Conservation (phyloP, 768 basidiomycete species). For the Rhodosporidiobolus sp. region DNA sequence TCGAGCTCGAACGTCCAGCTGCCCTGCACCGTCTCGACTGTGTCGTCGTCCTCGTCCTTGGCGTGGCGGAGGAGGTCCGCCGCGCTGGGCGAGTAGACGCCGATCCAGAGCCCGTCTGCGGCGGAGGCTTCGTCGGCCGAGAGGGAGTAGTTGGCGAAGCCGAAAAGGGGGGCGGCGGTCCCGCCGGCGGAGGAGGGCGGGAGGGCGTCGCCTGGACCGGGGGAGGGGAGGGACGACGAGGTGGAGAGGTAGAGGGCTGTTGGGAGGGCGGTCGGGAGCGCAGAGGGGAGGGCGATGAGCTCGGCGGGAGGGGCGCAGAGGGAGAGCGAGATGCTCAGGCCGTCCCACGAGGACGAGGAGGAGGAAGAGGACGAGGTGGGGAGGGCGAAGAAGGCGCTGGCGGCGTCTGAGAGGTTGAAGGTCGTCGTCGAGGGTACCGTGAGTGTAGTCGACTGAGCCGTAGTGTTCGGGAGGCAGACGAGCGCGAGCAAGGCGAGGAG, state of each 20-base stretch:
- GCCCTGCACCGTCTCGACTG: not conserved
- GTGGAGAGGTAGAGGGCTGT: constrained; percentile 31
- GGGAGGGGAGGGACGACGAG: not conserved
- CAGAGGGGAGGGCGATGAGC: not conserved
- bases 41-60: not conserved
- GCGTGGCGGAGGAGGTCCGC: not conserved
- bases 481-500: not conserved
- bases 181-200: not conserved
- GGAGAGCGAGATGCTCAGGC: not conserved
- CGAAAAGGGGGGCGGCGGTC: not conserved
- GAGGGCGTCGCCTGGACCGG: not conserved
- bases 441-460: not conserved
- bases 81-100: constrained; percentile 22
- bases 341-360: not conserved
- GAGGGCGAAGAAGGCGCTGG: not conserved
- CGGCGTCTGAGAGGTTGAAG: not conserved
- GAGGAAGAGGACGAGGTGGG: not conserved
- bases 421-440: not conserved
- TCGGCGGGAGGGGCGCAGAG: not conserved
- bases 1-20: constrained; percentile 39
- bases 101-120: constrained; percentile 24
- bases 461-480: not conserved
- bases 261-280: constrained; percentile 6
- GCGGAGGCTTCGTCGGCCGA: not conserved
- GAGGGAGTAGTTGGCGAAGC: constrained; percentile 28